These are phyloP conservation scores for Kernera saxatilis DNA, from an alignment of 345 rosid genomes.

Conservation along the genomic window DNA sequence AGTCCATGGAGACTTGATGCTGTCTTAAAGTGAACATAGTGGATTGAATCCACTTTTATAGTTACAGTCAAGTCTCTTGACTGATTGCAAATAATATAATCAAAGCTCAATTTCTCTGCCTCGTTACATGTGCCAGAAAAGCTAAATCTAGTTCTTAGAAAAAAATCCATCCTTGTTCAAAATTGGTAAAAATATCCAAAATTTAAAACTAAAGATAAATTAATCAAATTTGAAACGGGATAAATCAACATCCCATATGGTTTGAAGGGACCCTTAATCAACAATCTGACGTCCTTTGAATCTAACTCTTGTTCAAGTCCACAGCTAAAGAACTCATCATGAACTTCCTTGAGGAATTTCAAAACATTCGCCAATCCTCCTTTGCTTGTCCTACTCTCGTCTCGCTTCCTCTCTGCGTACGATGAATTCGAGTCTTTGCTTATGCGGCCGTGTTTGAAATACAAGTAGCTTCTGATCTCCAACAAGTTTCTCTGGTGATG, in stretches of 20 bases:
- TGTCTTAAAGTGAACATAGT: slow-evolving; percentile 4
- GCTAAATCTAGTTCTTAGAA: not conserved
- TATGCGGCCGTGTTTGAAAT: slow-evolving; percentile 12
- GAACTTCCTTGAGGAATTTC: slow-evolving; percentile 13
- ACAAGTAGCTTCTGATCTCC: slow-evolving; percentile 28
- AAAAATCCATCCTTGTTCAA: not conserved
- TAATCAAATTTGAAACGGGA: not conserved
- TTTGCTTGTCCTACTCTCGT: not conserved
- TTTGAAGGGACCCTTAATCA: slow-evolving; percentile 11
- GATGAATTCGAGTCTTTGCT: not conserved
- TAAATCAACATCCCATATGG: slow-evolving; percentile 3
- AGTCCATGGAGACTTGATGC: slow-evolving; percentile 15
- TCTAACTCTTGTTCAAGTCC: not conserved
- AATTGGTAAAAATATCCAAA: not conserved
- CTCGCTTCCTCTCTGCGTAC: not conserved
- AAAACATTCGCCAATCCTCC: not conserved
- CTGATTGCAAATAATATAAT: not conserved
- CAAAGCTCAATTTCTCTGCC: not conserved
- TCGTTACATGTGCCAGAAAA: not conserved
- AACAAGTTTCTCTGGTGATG: slow-evolving; percentile 15
- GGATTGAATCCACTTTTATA: slow-evolving; percentile 8
- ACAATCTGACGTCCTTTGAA: slow-evolving; percentile 6
- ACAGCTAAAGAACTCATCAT: slow-evolving; percentile 3
- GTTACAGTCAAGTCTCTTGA: not conserved
- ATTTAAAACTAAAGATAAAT: not conserved